These are phyloP conservation scores for Discostella pseudostelligera DNA, from an alignment of 108 stramenopile genomes.

Conservation along the genomic window DNA sequence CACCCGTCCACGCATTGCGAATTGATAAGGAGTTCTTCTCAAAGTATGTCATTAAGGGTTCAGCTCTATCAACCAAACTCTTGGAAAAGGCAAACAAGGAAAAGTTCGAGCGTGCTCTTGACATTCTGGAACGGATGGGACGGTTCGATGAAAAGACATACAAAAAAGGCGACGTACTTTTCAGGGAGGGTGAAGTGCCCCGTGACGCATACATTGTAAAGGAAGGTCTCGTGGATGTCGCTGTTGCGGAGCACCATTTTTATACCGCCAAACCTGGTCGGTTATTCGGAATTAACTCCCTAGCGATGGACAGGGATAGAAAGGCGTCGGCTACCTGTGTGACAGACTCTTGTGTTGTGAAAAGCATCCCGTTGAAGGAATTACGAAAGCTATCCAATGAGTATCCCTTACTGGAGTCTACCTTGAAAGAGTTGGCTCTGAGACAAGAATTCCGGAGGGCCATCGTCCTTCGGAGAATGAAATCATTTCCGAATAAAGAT, in stretches of 20 bases:
- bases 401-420: conserved; percentile 47
- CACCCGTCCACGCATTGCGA: conserved; percentile 37
- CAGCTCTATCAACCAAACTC: conserved; percentile 26
- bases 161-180: conserved; percentile 38
- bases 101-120: conserved; percentile 35
- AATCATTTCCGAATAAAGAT: conserved; percentile 65
- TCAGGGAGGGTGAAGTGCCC: conserved; percentile 38
- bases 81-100: conserved; percentile 43
- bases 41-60: conserved; percentile 48
- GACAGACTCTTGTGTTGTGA: conserved; percentile 50
- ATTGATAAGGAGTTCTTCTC: conserved; percentile 44
- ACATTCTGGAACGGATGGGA: conserved; percentile 27
- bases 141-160: conserved; percentile 27
- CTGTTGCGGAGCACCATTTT: conserved; percentile 40
- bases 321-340: conserved; percentile 55
- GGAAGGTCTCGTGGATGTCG: conserved; percentile 53
- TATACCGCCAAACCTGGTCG: conserved; percentile 36
- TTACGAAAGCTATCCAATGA: conserved; percentile 55
- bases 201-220: conserved; percentile 56
- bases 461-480: conserved; percentile 56
- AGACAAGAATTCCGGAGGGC: conserved; percentile 85
- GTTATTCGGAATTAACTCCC: conserved; percentile 40
- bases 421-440: conserved; percentile 61
- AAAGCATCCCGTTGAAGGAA: conserved; percentile 52
- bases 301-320: conserved; percentile 30